phyloP scores from a whole-genome alignment of 1,139 yeast species.

The Blastobotrys elegans region DNA sequence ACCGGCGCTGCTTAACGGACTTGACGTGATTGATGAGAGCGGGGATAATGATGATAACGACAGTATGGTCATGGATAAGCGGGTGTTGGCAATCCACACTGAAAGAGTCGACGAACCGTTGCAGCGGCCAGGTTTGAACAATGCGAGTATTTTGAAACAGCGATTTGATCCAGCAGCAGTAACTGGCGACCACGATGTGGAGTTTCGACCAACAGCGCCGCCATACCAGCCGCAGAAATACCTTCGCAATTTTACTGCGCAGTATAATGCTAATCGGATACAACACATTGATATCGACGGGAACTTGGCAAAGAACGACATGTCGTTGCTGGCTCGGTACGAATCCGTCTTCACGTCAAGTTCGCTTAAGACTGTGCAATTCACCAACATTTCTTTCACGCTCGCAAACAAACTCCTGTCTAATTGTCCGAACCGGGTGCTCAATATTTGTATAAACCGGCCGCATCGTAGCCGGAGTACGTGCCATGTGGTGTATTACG shows the following conservation, averaged over 20 bases:
- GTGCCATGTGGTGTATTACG: neutral
- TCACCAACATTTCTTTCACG: neutral
- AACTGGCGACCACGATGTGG: neutral
- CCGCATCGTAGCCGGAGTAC: neutral
- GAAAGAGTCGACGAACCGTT: too few species aligned
- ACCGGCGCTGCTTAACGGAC: too few species aligned
- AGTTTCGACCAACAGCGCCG: constrained; percentile 7
- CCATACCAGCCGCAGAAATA: constrained; percentile 1
- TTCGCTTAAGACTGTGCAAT: neutral
- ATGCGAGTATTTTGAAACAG: too few species aligned
- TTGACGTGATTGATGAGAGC: too few species aligned
- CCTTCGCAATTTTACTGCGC: neutral
- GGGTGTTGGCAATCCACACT: too few species aligned
- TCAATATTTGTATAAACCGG: neutral
- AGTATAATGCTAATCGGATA: too few species aligned
- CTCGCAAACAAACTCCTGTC: neutral
- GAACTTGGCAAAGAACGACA: neutral
- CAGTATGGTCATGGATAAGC: too few species aligned
- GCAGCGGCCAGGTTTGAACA: too few species aligned
- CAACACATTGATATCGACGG: constrained; percentile 1
- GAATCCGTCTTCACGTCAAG: neutral
- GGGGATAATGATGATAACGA: too few species aligned
- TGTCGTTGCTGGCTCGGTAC: neutral
- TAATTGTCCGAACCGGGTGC: neutral
- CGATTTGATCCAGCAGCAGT: too few species aligned